Conservation (phyloP, 148 eudicot species). For the Talinum fruticosum region DNA sequence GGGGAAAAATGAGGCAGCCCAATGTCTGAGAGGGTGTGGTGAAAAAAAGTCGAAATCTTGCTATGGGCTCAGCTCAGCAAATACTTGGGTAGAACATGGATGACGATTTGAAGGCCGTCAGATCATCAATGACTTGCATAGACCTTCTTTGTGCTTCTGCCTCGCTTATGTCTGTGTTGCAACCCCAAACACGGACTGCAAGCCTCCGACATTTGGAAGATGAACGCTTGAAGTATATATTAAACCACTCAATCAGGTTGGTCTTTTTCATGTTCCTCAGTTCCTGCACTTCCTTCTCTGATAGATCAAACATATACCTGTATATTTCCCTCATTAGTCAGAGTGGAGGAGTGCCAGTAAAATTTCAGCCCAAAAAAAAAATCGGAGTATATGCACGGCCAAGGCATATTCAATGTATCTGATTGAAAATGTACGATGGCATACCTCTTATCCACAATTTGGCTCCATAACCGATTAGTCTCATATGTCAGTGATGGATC, state of each 20-base stretch:
- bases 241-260: conserved; percentile 68
- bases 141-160: conserved; percentile 29
- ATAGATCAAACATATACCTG: conserved; percentile 88
- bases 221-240: conserved; percentile 46
- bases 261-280: conserved; percentile 47
- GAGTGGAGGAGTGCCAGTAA: not conserved
- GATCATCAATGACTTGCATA: conserved; percentile 50
- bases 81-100: conserved; percentile 62
- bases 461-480: conserved; percentile 78
- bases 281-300: conserved; percentile 70
- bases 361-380: not conserved
- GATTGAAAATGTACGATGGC: not conserved
- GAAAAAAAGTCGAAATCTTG: not conserved
- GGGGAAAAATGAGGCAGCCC: not conserved
- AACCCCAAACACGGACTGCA: conserved; percentile 85
- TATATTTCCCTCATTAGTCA: conserved; percentile 9
- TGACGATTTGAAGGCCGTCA: conserved; percentile 46
- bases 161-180: conserved; percentile 56
- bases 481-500: conserved; percentile 86
- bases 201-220: conserved; percentile 81
- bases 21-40: not conserved
- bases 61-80: conserved; percentile 41
- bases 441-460: conserved; percentile 81
- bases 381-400: not conserved
- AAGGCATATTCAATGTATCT: not conserved